phyloP scores from a whole-genome alignment of 768 basidiomycete species.

The Auriscalpium orientale region DNA sequence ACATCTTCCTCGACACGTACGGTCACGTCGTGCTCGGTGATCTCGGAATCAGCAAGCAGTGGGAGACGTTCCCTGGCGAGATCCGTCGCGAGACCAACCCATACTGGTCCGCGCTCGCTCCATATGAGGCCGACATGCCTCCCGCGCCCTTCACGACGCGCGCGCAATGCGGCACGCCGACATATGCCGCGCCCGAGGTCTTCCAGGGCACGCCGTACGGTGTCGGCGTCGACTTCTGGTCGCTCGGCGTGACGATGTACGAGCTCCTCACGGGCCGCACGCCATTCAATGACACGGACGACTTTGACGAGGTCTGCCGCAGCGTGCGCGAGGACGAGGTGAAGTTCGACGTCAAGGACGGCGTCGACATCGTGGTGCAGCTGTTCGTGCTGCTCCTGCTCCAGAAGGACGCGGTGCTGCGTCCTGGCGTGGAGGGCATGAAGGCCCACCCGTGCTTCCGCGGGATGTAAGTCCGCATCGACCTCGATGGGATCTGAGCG shows the following conservation, averaged over 20 bases:
- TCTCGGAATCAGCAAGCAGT: slow-evolving; percentile 5
- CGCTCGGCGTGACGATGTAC: slow-evolving; percentile 89
- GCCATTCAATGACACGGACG: background rate
- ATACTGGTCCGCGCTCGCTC: background rate
- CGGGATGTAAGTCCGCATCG: background rate
- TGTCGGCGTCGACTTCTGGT: slow-evolving; percentile 85
- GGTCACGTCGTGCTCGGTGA: slow-evolving; percentile 8
- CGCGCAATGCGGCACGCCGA: slow-evolving; percentile 3
- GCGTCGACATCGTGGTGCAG: background rate
- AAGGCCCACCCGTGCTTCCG: background rate
- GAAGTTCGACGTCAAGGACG: background rate
- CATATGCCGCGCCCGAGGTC: slow-evolving; percentile 6
- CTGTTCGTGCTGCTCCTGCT: background rate
- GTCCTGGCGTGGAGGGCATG: background rate
- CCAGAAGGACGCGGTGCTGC: background rate
- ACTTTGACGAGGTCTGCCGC: background rate
- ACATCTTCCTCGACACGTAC: slow-evolving; percentile 4
- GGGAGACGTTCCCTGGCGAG: background rate
- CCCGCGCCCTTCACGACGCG: background rate
- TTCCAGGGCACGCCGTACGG: background rate
- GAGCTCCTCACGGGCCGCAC: slow-evolving; percentile 50
- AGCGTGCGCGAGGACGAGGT: background rate
- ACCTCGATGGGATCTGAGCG: background rate
- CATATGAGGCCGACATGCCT: background rate
- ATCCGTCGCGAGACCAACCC: background rate